Base-by-base conservation (phyloP, 2,329 filamentous ascomycete genomes). In the Aspergillus ochraceus region DNA sequence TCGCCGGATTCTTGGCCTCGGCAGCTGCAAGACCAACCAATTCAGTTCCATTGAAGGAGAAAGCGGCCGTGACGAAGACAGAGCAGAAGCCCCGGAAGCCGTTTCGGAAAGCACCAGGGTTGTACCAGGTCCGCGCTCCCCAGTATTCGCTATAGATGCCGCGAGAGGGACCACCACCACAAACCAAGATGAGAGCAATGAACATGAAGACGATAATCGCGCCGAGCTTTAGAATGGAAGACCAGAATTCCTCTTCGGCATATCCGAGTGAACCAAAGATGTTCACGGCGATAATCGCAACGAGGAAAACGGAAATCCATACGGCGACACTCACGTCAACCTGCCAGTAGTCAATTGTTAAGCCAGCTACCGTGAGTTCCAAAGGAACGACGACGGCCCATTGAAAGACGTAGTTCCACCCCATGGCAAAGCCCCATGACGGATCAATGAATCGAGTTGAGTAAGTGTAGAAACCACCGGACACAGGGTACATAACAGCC, bases 361-460 rank as follows among this genome's bases (percentile, higher is more conserved):
- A 72, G 2, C 75, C 76, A 1, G 78, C 76, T 1, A 81, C 81
- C 2, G 79, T 80, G 49, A 80, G 73, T 61, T 84, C 82, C 26
- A 82, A 81, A 0, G 92, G 91, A n/a, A 96, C 76, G 0, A 93
- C 86, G 47, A 91, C 84, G 1, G 94, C 83, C 91, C 92, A 96
- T 75, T 93, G 89, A 65, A 96, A 76, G 8, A 90, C 90, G 72
- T 96, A 95, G 58, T 78, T 76, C 77, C 77, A 79, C 17, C 77
- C 77, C 73, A 79, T 77, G 36, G 77, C 76, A 59, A 79, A 79
- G 4, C 76, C 77, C 73, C 81, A 83, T n/a, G 84, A 81, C 14
- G 86, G 85, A 64, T 88, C 85, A 60, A 88, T 76, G 64, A 88
- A 88, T 58, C 85, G 83, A 54, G 82, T 79, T 45, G 84, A 79